Conservation (phyloP, 2,329 filamentous ascomycete genomes). For the Epichloe baconii region DNA sequence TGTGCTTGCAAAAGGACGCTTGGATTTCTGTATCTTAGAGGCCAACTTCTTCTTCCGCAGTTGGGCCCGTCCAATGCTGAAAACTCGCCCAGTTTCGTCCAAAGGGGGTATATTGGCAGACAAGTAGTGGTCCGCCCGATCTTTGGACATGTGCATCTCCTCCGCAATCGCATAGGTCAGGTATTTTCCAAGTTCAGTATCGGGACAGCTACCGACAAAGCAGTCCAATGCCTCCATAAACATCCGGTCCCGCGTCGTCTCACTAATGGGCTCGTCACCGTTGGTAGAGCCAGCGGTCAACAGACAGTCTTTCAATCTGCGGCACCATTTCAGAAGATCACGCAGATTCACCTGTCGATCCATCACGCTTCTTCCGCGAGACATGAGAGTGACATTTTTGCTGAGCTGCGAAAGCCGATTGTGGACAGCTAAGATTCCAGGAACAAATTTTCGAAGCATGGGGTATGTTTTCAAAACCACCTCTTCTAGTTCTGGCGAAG, state of each 20-base stretch:
- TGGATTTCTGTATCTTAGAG: constrained; percentile 36
- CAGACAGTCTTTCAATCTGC: constrained; percentile 57
- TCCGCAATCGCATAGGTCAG: constrained; percentile 65
- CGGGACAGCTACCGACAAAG: constrained; percentile 71
- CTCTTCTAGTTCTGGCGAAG: constrained; percentile 55
- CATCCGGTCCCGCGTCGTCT: constrained; percentile 64
- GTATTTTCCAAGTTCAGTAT: constrained; percentile 42
- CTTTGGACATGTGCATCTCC: constrained; percentile 74
- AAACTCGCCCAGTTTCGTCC: constrained; percentile 41
- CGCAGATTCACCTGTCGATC: constrained; percentile 50
- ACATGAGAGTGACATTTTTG: constrained; percentile 26
- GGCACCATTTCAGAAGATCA: constrained; percentile 87
- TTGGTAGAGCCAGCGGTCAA: constrained; percentile 46
- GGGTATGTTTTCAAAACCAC: constrained; percentile 63
- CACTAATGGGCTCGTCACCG: constrained; percentile 57
- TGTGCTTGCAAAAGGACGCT: constrained; percentile 74
- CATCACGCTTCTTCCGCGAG: constrained; percentile 28
- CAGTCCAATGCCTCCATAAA: constrained; percentile 91
- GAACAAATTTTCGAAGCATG: constrained; percentile 48
- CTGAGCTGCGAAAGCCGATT: constrained; percentile 37
- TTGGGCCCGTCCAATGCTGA: constrained; percentile 54
- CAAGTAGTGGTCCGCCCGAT: constrained; percentile 68
- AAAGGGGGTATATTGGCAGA: constrained; percentile 58
- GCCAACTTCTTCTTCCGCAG: constrained; percentile 44
- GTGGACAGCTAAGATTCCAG: constrained; percentile 47